These are phyloP conservation scores for Begonia fuchsioides DNA, from an alignment of 306 rosid genomes.

Conservation along the genomic window DNA sequence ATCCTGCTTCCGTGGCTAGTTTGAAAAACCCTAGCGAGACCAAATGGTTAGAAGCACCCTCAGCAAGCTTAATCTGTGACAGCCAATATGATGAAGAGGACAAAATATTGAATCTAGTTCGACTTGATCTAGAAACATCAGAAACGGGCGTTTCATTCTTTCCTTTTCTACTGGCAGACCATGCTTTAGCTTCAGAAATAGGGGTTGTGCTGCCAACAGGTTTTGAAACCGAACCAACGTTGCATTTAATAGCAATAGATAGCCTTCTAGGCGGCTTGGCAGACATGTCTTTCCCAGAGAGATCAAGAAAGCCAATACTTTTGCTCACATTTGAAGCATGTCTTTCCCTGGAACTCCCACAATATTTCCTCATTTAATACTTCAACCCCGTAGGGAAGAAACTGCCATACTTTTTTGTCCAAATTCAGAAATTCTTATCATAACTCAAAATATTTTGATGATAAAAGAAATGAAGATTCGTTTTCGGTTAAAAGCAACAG, in stretches of 20 bases:
- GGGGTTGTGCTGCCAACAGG: slow-evolving; percentile 47
- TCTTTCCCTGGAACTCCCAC: slow-evolving; percentile 32
- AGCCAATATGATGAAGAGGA: slow-evolving; percentile 83
- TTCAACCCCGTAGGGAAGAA: too few relatives aligned
- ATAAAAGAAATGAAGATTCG: background rate
- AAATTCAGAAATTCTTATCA: too few relatives aligned
- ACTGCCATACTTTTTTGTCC: too few relatives aligned
- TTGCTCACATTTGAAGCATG: slow-evolving; percentile 42
- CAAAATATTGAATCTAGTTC: slow-evolving; percentile 38
- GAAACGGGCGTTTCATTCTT: slow-evolving; percentile 56
- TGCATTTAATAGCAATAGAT: slow-evolving; percentile 47
- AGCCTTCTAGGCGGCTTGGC: slow-evolving; percentile 90
- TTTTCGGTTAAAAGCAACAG: background rate
- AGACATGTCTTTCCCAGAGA: slow-evolving; percentile 64
- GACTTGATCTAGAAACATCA: slow-evolving; percentile 34
- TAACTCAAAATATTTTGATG: background rate
- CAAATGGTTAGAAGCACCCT: slow-evolving; percentile 55
- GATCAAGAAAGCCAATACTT: slow-evolving; percentile 64
- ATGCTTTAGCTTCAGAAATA: slow-evolving; percentile 46
- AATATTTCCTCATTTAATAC: background rate
- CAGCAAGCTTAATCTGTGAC: slow-evolving; percentile 72
- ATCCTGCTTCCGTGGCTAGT: slow-evolving; percentile 69
- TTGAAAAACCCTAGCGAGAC: slow-evolving; percentile 82
- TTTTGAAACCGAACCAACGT: slow-evolving; percentile 39
- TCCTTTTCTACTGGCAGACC: slow-evolving; percentile 26